Evolutionary conservation across 768 basidiomycete genomes (phyloP).

Genomic region (Pleurotus ostreatus): DNA sequence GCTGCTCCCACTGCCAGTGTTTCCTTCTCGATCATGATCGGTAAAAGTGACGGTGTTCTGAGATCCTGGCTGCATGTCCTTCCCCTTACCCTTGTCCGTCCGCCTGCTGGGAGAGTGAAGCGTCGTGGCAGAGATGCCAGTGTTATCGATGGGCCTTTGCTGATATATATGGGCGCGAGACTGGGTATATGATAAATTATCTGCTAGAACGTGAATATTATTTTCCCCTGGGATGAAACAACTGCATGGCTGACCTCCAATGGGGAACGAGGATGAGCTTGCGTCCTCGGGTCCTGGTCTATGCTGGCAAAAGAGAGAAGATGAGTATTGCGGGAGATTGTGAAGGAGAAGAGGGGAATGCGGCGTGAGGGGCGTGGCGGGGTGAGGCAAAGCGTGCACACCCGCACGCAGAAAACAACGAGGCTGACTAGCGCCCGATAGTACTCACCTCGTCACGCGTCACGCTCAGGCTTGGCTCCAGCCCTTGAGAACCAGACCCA

Average conservation of each 20-base stretch:
- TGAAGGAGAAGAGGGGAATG: background rate
- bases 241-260: constrained; percentile 3
- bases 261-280: background rate
- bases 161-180: constrained; percentile 14
- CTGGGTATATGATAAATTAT: constrained; percentile 28
- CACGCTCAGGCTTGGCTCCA: background rate
- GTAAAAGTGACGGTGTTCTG: constrained; percentile 8
- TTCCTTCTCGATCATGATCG: constrained; percentile 7
- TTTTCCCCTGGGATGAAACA: constrained; percentile 17
- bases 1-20: background rate
- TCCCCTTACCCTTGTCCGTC: constrained; percentile 15
- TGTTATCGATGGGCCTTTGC: constrained; percentile 9
- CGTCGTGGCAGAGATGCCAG: constrained; percentile 1
- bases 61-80: constrained; percentile 7
- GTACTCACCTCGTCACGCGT: background rate
- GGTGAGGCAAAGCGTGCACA: background rate
- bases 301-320: constrained; percentile 4
- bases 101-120: constrained; percentile 11
- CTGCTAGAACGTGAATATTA: constrained; percentile 16
- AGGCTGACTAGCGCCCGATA: background rate
- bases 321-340: constrained; percentile 2
- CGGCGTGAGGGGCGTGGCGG: constrained; percentile 2
- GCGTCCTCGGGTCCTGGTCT: constrained; percentile 1
- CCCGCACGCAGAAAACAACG: background rate
- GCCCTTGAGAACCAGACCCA: background rate